Evolutionary conservation across 2,329 filamentous ascomycete species (phyloP).

Genomic region (Dothidotthia symphoricarpi): DNA sequence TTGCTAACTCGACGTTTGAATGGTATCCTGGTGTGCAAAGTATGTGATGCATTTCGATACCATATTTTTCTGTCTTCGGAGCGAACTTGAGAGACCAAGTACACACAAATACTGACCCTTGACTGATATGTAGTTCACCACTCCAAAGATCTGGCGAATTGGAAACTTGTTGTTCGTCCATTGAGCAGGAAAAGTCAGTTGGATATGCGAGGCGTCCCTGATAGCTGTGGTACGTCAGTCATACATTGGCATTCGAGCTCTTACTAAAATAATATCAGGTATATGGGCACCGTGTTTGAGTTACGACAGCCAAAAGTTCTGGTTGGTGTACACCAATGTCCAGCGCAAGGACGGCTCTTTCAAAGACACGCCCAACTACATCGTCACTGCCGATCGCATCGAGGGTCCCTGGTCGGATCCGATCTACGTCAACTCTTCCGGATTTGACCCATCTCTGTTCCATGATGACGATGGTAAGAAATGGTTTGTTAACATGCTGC

Average conservation of each 20-base stretch:
- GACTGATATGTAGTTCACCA: conserved; percentile 48
- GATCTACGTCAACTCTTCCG: conserved; percentile 59
- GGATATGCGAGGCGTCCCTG: conserved; percentile 53
- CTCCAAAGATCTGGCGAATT: conserved; percentile 54
- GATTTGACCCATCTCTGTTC: conserved; percentile 56
- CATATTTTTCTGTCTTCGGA: no score
- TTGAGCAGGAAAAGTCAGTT: conserved; percentile 53
- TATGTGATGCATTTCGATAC: no score
- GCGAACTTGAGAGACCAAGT: no score
- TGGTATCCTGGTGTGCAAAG: conserved; percentile 60
- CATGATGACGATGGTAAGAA: conserved; percentile 40
- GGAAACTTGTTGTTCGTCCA: conserved; percentile 55
- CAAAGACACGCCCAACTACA: conserved; percentile 65
- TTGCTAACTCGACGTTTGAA: conserved; percentile 63
- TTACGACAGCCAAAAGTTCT: conserved; percentile 61
- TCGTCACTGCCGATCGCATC: conserved; percentile 53
- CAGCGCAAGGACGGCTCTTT: conserved; percentile 66
- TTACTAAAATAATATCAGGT: conserved; percentile 7
- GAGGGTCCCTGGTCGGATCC: conserved; percentile 64
- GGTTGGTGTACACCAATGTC: conserved; percentile 65
- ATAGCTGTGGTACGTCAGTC: conserved; percentile 46
- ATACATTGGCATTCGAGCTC: not conserved
- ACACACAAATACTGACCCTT: not conserved
- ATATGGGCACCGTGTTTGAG: conserved; percentile 66
- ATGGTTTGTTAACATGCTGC: conserved; percentile 41